Evolutionary conservation across 306 rosid genomes (phyloP), one percentile per base, ranked within the genome.

Genomic region (Datisca glomerata): DNA sequence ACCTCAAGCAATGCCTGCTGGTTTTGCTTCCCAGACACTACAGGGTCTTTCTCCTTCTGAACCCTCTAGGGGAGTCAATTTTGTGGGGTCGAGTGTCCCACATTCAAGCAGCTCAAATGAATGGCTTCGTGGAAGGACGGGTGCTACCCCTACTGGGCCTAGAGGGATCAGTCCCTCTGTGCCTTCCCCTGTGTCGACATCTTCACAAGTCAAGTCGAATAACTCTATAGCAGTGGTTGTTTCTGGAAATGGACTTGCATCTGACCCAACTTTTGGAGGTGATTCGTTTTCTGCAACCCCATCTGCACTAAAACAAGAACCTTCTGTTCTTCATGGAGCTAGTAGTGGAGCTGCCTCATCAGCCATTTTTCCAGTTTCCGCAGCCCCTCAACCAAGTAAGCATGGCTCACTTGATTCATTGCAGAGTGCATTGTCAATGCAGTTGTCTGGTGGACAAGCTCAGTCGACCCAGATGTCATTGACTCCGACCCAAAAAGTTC

Each of bases 161-260:
- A 67, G 80, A 45, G 94, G 89, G 38, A 17, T 60, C 8, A 45
- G 61, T 44, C 74, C 84, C 20, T 50, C 92, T 12, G 14, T 44
- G 67, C 59, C 68, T 53, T 68, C 64, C 33, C 41, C 69, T 7
- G 49, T 75, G 3, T 19, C 63, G 21, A 53, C 65, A 33, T 43
- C 64, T 20, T 58, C 78, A 49, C 83, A 64, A 67, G 57, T 81
- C 21, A 43, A 75, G 38, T 51, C 57, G 56, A 51, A 43, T 42
- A 71, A 54, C 70, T 13, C 61, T 37, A 87, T 47, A 67, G 42
- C 80, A 33, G 50, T 50, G 43, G 31, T 55, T 62, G 71, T 61
- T 58, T 65, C 97, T 54, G 95, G 93, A 53, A 89, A 89, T 66
- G 95, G 95, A 21, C 49, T 70, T 65, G 15, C 86, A 24, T 49